A percentile compares a stretch with the other conserved stretches of the same genome.
Conservation (phyloP, 78 protist genomes). For the Chrysochromulina tobinii region DNA sequence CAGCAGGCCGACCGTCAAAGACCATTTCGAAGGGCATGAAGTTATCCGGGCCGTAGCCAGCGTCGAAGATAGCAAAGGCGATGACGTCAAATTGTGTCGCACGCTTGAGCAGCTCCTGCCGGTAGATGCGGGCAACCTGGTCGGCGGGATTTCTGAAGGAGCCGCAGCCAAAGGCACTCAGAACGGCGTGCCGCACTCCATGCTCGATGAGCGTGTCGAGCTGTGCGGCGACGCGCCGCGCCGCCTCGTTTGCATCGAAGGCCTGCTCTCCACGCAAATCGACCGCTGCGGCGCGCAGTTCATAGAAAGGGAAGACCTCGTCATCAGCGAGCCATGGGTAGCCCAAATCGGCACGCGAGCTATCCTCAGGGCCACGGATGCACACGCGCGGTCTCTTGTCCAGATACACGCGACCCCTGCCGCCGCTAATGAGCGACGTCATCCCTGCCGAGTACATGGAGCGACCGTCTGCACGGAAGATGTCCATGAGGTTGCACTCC, state of each 20-base stretch:
- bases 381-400: neutral
- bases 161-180: slow-evolving; percentile 12
- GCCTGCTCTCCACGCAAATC: neutral
- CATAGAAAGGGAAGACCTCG: neutral
- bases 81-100: neutral
- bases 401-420: neutral
- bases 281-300: neutral
- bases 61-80: neutral
- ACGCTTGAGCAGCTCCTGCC: neutral
- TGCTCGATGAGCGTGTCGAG: neutral
- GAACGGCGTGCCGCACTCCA: neutral
- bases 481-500: neutral
- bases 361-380: neutral
- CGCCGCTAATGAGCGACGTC: slow-evolving; percentile 1
- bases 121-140: neutral
- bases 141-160: slow-evolving; percentile 1
- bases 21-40: no score
- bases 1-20: no score
- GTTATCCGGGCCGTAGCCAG: slow-evolving; percentile 1
- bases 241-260: neutral
- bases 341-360: neutral
- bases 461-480: neutral
- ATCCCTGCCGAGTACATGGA: no score
- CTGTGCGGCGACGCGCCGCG: neutral
- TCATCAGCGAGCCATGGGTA: neutral